Percentiles rank a stretch among this genome's conserved stretches.
Evolutionary conservation across 139 green algal genomes (phyloP).

Genomic region (Yamagishiella unicocca): DNA sequence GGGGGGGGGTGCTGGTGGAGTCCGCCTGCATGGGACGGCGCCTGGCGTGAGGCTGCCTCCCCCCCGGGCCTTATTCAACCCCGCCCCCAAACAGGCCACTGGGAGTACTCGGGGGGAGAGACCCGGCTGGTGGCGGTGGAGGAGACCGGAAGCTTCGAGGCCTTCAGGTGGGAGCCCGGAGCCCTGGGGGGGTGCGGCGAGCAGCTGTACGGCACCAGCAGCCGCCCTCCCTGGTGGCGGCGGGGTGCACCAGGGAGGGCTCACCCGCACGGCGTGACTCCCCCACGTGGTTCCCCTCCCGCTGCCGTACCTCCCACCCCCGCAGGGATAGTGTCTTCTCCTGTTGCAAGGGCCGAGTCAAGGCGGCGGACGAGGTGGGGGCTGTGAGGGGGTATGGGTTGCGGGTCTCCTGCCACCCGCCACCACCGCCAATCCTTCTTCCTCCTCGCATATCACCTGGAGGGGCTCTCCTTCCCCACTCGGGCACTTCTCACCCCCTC

Average conservation of each 20-base stretch:
- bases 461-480: too few relatives aligned
- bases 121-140: constrained; percentile 70
- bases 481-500: too few relatives aligned
- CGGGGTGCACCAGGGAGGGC: too few relatives aligned
- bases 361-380: constrained; percentile 26
- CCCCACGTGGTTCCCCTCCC: background rate
- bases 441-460: too few relatives aligned
- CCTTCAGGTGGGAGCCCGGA: constrained; percentile 17
- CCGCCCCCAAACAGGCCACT: constrained; percentile 10
- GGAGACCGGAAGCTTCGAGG: background rate
- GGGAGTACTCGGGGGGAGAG: constrained; percentile 68
- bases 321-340: constrained; percentile 25
- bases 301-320: background rate
- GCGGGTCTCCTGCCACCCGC: too few relatives aligned
- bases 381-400: too few relatives aligned
- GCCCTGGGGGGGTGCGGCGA: too few relatives aligned
- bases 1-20: background rate
- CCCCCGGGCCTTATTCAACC: background rate
- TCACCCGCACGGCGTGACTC: too few relatives aligned
- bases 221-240: too few relatives aligned
- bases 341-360: constrained; percentile 24
- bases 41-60: background rate
- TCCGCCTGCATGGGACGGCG: background rate
- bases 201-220: too few relatives aligned
- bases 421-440: too few relatives aligned